Evolutionary conservation across 768 basidiomycete species (phyloP), one percentile per base, ranked within the genome.

Genomic region (Mycena galopus): DNA sequence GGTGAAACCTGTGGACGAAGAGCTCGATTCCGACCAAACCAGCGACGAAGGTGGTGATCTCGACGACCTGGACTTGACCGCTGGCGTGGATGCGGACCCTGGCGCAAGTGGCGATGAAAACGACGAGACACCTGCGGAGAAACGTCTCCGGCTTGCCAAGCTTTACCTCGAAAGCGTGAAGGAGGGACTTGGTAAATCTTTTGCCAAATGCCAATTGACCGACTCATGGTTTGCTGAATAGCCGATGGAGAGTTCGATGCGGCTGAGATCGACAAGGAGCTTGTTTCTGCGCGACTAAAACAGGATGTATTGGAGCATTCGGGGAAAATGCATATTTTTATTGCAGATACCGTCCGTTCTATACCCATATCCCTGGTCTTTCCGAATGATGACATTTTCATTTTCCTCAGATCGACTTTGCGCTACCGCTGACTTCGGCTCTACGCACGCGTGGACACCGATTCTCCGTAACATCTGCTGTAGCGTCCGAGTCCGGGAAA

Each of bases 211-310:
- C 7, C 21, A 6, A 16, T n/a, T 11, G 11, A n/a, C n/a, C 44
- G 23, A 30, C 14, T 23, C 61, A 30, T 60, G 27, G 72, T 1
- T 29, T 9, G 14, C n/a, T 2, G 16, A 37, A 1, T 30, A 90
- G 95, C 92, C 69, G 96, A 96, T 29, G 95, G 94, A 37, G 96
- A 96, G 73, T 96, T 92, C 73, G 97, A 99, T 79, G 98, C 98
- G 6, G 96, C 95, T 1, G 97, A 98, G 76, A 92, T 99, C 30
- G 98, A 99, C 86, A 90, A 90, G 77, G 97, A 98, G 75, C 86
- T 98, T 73, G 94, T 99, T 72, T 94, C 94, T 53, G 88, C 96
- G 23, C 87, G 98, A 66, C 86, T 99, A 73, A 95, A 96, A 80
- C 92, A 96, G 80, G 97, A 98, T 83, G 96, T 97, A 7, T 81